Evolutionary conservation across 306 rosid genomes (phyloP), one percentile per base, ranked within the genome.

Genomic region (Corylus americana): DNA sequence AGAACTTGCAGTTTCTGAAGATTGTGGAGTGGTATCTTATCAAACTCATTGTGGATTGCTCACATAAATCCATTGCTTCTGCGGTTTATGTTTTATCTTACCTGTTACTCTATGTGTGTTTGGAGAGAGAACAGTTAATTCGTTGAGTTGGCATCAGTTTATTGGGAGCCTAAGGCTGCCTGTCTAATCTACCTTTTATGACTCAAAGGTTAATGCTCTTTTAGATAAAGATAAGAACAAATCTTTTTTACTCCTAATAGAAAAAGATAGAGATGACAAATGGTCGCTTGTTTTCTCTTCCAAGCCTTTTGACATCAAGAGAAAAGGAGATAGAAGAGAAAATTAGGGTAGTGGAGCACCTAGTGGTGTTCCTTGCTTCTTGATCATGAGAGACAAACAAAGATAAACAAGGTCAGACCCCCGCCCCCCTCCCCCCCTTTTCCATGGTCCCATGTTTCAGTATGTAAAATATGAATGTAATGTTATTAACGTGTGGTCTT

Each of bases 1-100:
- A 92, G 98, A 95, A 59, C 98, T 93, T 79, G 91, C 90, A 85
- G 99, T 95, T 85, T 95, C 99, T 59, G 97, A 95, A 89, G 99
- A 95, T 83, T 95, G 97, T 89, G 99, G 99, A 84, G 99, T 89
- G 98, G 99, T 95, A 77, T 76, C 97, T 90, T 83, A 83, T 77
- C 58, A 71, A 73, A 85, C 45, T n/a, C 64, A 13, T 22, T 80
- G 49, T 63, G 17, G 50, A 53, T 72, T 78, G 25, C 71, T 64
- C 70, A 49, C 20, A 22, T 71, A 78, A 61, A 22, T 42, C 70
- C 48, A 39, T 63, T 68, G 11, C 53, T 79, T 47, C 42, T 69
- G 9, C 27, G 7, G 17, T 62, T 22, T 22, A 62, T 12, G 69
- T 29, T 62, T 58, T 37, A 42, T 67, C 25, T 39, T 39, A 18